These are phyloP conservation scores for Botrytis elliptica DNA, from an alignment of 2,329 filamentous ascomycete genomes.

Conservation along the genomic window DNA sequence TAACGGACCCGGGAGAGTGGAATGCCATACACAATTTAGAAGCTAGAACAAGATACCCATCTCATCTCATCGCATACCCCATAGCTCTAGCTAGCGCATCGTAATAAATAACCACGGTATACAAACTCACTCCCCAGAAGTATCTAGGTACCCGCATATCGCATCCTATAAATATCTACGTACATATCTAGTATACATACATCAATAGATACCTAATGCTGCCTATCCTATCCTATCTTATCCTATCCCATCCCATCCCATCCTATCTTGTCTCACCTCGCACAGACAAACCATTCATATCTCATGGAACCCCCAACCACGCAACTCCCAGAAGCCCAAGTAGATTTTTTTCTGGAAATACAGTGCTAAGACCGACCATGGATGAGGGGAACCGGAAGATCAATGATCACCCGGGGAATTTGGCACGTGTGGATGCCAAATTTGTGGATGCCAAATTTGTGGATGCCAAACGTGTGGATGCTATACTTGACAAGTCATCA, in stretches of 20 bases:
- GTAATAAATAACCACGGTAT: not conserved
- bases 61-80: not conserved
- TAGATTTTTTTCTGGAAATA: no score
- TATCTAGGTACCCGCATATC: not conserved
- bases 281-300: not conserved
- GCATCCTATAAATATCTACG: not conserved
- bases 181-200: not conserved
- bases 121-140: not conserved
- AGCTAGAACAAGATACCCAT: not conserved
- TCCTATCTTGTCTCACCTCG: not conserved
- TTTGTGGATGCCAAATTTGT: not conserved
- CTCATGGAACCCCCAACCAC: not conserved
- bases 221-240: not conserved
- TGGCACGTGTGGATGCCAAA: not conserved
- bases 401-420: not conserved
- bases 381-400: not conserved
- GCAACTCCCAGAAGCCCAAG: no score
- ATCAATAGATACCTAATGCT: not conserved
- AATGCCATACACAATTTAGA: not conserved
- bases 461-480: not conserved
- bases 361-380: not conserved
- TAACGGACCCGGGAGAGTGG: not conserved
- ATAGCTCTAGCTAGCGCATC: not conserved
- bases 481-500: not conserved
- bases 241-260: no score